phyloP scores from a whole-genome alignment of 148 eudicot species.

The Oxyria digyna region DNA sequence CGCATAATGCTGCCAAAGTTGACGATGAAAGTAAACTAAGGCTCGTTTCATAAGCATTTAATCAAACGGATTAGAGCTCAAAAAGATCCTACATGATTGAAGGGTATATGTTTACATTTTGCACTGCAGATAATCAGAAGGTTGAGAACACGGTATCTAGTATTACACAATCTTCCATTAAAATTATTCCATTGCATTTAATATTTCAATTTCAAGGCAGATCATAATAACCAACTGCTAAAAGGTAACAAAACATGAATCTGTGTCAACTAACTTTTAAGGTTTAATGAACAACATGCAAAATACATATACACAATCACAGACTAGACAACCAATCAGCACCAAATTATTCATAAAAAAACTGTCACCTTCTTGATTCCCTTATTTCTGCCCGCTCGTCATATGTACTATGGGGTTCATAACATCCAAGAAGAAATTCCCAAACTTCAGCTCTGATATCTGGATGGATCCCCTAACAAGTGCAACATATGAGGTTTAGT shows the following conservation, averaged over 20 bases:
- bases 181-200: background rate
- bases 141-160: background rate
- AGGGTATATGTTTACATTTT: background rate
- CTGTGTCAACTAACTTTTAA: background rate
- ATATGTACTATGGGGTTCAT: slow-evolving; percentile 79
- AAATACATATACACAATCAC: background rate
- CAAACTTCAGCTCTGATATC: slow-evolving; percentile 96
- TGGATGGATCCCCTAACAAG: slow-evolving; percentile 91
- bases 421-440: slow-evolving; percentile 96
- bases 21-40: background rate
- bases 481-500: slow-evolving; percentile 3
- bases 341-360: background rate
- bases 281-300: background rate
- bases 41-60: background rate
- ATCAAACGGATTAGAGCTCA: background rate
- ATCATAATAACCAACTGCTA: background rate
- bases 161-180: background rate
- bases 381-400: slow-evolving; percentile 76
- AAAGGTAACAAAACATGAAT: background rate
- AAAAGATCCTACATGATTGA: background rate
- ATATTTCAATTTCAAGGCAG: background rate
- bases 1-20: background rate
- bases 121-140: background rate
- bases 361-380: slow-evolving; percentile 54
- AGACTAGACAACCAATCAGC: background rate